These are phyloP conservation scores for Monosporozyma unispora DNA, from an alignment of 805 yeast genomes.

Conservation along the genomic window DNA sequence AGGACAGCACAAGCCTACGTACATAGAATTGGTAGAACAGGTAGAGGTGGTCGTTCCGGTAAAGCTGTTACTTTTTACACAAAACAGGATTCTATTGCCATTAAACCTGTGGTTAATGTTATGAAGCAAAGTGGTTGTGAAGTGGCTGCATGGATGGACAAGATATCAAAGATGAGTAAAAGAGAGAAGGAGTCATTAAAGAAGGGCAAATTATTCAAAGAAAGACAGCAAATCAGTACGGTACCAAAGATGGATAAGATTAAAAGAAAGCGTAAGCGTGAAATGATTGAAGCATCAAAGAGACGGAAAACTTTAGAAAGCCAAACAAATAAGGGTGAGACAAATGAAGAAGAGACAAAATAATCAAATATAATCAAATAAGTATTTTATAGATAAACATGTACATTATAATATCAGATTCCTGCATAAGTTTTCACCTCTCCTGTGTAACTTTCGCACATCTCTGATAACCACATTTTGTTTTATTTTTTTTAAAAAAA, in stretches of 20 bases:
- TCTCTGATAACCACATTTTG: no score
- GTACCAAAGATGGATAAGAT: slow-evolving; percentile 62
- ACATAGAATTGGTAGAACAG: slow-evolving; percentile 97
- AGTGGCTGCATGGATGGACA: slow-evolving; percentile 75
- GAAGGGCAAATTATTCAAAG: slow-evolving; percentile 35
- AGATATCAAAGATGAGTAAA: slow-evolving; percentile 54
- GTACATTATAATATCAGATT: background rate
- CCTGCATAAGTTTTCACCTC: no score
- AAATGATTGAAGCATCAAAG: slow-evolving; percentile 73
- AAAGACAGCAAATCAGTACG: slow-evolving; percentile 73
- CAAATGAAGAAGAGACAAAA: background rate
- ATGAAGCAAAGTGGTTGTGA: slow-evolving; percentile 86
- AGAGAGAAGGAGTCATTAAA: slow-evolving; percentile 55
- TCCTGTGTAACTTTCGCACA: no score
- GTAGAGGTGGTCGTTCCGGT: slow-evolving; percentile 86
- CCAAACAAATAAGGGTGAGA: background rate
- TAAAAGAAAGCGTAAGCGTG: slow-evolving; percentile 52
- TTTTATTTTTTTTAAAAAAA: no score
- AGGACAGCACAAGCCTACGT: slow-evolving; percentile 89
- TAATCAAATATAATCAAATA: background rate
- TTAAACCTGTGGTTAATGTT: slow-evolving; percentile 82
- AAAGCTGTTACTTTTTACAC: slow-evolving; percentile 88
- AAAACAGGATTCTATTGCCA: slow-evolving; percentile 68
- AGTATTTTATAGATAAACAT: background rate
- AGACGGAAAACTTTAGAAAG: slow-evolving; percentile 36